phyloP scores from a whole-genome alignment of 2,329 filamentous ascomycete genomes.

The Aspergillus costaricaensis region DNA sequence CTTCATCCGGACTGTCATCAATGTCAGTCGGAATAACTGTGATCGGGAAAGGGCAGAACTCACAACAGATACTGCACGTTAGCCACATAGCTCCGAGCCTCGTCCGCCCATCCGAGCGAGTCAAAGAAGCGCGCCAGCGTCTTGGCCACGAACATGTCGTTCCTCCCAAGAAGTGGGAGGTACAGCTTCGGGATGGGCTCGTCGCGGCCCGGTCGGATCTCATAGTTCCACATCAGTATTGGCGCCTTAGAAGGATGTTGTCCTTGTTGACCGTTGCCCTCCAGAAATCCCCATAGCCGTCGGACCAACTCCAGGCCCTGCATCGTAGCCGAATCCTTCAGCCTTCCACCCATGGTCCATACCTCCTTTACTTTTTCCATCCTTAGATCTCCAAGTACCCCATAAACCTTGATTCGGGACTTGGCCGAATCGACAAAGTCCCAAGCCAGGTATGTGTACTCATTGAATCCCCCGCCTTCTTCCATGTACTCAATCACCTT shows the following conservation, averaged over 20 bases:
- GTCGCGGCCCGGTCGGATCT: not conserved
- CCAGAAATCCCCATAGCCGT: constrained; percentile 2
- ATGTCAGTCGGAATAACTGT: not conserved
- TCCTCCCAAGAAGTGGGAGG: not conserved
- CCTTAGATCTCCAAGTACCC: not conserved
- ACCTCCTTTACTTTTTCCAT: not conserved
- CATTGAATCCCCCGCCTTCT: not conserved
- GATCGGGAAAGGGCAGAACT: not conserved
- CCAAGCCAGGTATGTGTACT: constrained; percentile 6
- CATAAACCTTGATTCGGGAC: constrained; percentile 3
- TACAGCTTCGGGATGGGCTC: constrained; percentile 4
- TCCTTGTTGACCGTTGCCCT: not conserved
- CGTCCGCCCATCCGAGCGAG: not conserved
- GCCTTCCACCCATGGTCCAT: constrained; percentile 1
- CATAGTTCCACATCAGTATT: constrained; percentile 1
- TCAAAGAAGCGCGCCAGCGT: not conserved
- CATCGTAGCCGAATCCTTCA: not conserved
- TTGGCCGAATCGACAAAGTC: not conserved
- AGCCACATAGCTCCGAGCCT: not conserved
- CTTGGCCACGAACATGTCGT: constrained; percentile 1
- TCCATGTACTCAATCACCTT: not conserved
- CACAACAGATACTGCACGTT: constrained; percentile 3
- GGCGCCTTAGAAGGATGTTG: not conserved
- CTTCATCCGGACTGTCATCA: not conserved
- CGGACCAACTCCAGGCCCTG: not conserved